Evolutionary conservation across 305 asterid genomes (phyloP), one percentile per base, ranked within the genome.

Genomic region (Petunia hybrid): DNA sequence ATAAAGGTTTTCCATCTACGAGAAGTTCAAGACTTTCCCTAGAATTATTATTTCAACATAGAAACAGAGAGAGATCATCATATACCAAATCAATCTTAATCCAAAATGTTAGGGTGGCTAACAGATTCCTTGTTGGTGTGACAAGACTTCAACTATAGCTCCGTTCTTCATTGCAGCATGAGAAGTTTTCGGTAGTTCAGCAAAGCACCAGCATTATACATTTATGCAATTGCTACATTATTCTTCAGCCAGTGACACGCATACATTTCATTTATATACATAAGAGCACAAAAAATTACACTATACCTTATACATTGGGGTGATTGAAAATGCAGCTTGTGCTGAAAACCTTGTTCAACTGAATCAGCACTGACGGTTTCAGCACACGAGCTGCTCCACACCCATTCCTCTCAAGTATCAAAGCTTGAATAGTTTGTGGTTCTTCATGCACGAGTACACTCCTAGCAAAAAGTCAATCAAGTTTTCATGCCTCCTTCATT

Each of bases 401-500:
- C n/a, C 36, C 39, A 8, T 53, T 75, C 65, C 39, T 75, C n/a
- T 55, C 48, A 74, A 13, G 59, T 53, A 74, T 55, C 79, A 53
- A 36, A 74, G 53, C 79, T 74, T 38, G 1, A 57, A 53, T 39
- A 75, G 14, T 31, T 75, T 7, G 79, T 0, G 16, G 8, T 75
- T 55, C 78, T 73, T 73, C 46, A 73, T 12, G 78, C 63, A 16
- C 36, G 63, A 12, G 14, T 74, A 64, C 39, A 38, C 46, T 53
- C 53, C 14, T 74, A 2, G 14, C 57, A 10, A 53, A 53, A 8
- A 48, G 55, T 36, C 66, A 55, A 55, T 3, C 0, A 55, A 39
- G 79, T 75, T 75, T 75, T 75, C 79, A 39, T 38, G 84, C 73
- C 59, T 64, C 38, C 70, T 77, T 90, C 87, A 91, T 13, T 91